Evolutionary conservation across 106 monocot genomes (phyloP).

Genomic region (Agapanthus africanus): DNA sequence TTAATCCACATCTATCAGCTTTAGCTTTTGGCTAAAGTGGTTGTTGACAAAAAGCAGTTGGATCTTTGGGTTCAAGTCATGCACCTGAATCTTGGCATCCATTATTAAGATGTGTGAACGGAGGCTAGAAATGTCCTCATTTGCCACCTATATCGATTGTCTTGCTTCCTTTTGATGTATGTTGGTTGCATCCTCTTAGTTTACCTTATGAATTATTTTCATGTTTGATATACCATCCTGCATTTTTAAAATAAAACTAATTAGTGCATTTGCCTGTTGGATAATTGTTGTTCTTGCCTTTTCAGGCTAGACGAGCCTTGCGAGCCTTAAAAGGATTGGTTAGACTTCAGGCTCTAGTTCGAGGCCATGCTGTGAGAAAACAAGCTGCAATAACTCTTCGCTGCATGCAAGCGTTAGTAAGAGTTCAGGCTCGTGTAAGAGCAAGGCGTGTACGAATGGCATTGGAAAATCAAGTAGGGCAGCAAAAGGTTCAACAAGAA

Average conservation of each 20-base stretch:
- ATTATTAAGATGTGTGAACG: background rate
- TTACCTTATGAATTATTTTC: background rate
- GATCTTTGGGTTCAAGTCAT: slow-evolving; percentile 4
- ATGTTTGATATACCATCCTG: background rate
- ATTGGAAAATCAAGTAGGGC: slow-evolving; percentile 66
- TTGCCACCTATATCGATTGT: background rate
- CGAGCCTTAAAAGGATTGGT: slow-evolving; percentile 92
- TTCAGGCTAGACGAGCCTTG: slow-evolving; percentile 83
- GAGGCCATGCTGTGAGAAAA: slow-evolving; percentile 94
- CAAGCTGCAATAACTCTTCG: slow-evolving; percentile 88
- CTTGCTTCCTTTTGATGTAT: background rate
- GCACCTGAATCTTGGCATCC: background rate
- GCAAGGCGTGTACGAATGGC: slow-evolving; percentile 83
- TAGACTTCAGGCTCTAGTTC: slow-evolving; percentile 90
- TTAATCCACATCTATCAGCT: no score
- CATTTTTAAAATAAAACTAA: no score
- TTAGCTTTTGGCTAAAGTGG: no score
- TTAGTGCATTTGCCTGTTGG: background rate
- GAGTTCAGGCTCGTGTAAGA: slow-evolving; percentile 92
- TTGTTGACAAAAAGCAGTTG: no score
- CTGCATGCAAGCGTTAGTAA: slow-evolving; percentile 90
- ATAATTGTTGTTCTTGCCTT: background rate
- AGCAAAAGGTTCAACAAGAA: slow-evolving; percentile 47
- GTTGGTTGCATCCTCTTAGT: background rate
- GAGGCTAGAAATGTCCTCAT: background rate